Conservation (phyloP, 495 filamentous ascomycete species). For the Penicillium odoratum region DNA sequence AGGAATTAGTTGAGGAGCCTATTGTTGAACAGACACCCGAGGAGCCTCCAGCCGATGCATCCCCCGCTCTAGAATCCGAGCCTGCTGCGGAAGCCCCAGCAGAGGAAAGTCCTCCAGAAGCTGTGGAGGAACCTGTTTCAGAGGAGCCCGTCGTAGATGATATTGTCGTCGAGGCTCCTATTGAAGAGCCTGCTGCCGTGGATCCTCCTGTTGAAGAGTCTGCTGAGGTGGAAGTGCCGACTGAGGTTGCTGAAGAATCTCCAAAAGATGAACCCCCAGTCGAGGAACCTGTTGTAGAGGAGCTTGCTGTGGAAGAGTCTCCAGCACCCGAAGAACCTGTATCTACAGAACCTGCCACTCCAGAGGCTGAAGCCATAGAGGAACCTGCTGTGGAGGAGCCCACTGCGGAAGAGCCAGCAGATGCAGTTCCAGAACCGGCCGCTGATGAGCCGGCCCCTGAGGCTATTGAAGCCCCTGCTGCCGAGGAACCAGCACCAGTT, state of each 20-base stretch:
- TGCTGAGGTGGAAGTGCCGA: conserved; percentile 10
- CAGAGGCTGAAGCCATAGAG: not conserved
- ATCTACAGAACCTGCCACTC: not conserved
- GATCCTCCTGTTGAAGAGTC: conserved; percentile 10
- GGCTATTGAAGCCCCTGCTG: not conserved
- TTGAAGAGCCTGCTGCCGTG: conserved; percentile 3
- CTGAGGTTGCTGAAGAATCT: not conserved
- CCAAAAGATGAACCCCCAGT: conserved; percentile 10
- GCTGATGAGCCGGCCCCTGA: conserved; percentile 4
- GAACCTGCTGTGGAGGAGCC: not conserved
- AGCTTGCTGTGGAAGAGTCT: not conserved
- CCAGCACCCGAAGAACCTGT: conserved; percentile 1
- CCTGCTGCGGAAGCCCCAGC: not conserved
- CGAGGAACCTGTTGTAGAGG: conserved; percentile 7
- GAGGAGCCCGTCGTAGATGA: conserved; percentile 12
- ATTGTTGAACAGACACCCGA: conserved; percentile 10
- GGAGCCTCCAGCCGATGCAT: not conserved
- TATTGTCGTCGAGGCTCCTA: conserved; percentile 2
- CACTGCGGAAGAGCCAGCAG: not conserved
- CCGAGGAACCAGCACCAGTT: not conserved
- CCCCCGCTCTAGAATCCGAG: not conserved
- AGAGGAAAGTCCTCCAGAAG: not conserved
- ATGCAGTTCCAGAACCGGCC: not conserved
- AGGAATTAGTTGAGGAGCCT: conserved; percentile 21
- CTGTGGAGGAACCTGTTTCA: not conserved